Conservation (phyloP, 805 yeast genomes). For the Blastobotrys parvus region DNA sequence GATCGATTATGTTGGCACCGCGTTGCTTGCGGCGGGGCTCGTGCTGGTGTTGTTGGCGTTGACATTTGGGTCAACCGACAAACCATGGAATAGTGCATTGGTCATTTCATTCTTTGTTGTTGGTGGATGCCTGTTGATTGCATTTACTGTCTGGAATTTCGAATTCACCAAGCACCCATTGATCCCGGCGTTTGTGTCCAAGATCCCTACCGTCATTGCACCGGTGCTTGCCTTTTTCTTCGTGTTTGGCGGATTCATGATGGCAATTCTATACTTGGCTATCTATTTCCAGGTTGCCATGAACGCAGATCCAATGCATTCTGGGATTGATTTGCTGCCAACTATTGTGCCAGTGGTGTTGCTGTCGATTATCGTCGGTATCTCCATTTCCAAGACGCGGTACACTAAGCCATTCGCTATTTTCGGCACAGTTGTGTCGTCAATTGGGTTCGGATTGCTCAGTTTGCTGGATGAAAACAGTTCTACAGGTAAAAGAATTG, state of each 20-base stretch:
- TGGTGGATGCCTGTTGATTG: slow-evolving; percentile 35
- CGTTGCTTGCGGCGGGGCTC: slow-evolving; percentile 27
- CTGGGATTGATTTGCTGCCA: slow-evolving; percentile 36
- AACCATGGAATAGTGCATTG: slow-evolving; percentile 10
- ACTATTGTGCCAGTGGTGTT: slow-evolving; percentile 36
- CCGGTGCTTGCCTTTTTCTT: slow-evolving; percentile 33
- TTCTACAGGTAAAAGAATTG: slow-evolving; percentile 30
- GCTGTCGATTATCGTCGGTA: slow-evolving; percentile 38
- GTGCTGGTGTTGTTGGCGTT: slow-evolving; percentile 8
- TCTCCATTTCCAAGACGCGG: slow-evolving; percentile 34
- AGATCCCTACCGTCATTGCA: slow-evolving; percentile 13
- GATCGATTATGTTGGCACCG: slow-evolving; percentile 45
- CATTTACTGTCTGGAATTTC: slow-evolving; percentile 29
- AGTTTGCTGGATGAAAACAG: slow-evolving; percentile 28
- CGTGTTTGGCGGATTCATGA: slow-evolving; percentile 40
- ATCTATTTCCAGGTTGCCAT: slow-evolving; percentile 39
- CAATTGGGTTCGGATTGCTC: slow-evolving; percentile 38
- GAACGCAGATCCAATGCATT: slow-evolving; percentile 30
- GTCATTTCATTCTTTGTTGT: slow-evolving; percentile 17
- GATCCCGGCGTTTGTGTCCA: slow-evolving; percentile 20
- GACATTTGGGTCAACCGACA: slow-evolving; percentile 8
- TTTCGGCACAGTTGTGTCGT: slow-evolving; percentile 28
- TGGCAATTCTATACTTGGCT: slow-evolving; percentile 40
- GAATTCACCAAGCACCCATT: slow-evolving; percentile 32
- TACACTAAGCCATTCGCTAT: slow-evolving; percentile 36